Conservation (phyloP, 257 asterid species). For the Oldenlandia corymbosa region DNA sequence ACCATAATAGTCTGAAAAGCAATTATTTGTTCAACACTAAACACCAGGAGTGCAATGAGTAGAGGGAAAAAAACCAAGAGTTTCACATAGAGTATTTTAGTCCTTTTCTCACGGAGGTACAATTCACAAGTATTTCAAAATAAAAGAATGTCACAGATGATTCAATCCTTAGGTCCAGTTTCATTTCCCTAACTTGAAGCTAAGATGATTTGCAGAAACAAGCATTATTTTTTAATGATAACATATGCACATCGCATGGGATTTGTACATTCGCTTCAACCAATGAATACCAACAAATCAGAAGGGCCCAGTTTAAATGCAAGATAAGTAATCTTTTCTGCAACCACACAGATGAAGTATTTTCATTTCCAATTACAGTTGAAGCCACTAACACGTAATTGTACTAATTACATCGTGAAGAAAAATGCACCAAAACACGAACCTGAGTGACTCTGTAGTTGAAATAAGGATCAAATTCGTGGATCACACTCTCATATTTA, state of each 20-base stretch:
- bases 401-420: background rate
- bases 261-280: background rate
- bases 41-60: background rate
- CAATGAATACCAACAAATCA: background rate
- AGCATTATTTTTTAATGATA: too few species aligned
- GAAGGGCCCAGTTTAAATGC: background rate
- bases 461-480: conserved; percentile 97
- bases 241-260: background rate
- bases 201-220: background rate
- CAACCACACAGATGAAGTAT: background rate
- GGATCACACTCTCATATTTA: conserved; percentile 97
- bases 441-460: conserved; percentile 99
- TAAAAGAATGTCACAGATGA: background rate
- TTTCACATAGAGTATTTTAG: background rate
- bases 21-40: background rate
- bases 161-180: background rate
- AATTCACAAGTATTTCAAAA: background rate
- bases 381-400: background rate
- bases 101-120: background rate
- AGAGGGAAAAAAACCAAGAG: background rate
- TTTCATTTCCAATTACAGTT: background rate
- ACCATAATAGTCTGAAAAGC: background rate
- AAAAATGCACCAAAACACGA: conserved; percentile 17
- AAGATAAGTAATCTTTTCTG: too few species aligned
- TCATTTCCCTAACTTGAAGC: background rate